A percentile compares a stretch with the other conserved stretches of the same genome.
These are phyloP conservation scores for Plasmodium sp. DNA, from an alignment of 169 alveolate species.

Conservation along the genomic window DNA sequence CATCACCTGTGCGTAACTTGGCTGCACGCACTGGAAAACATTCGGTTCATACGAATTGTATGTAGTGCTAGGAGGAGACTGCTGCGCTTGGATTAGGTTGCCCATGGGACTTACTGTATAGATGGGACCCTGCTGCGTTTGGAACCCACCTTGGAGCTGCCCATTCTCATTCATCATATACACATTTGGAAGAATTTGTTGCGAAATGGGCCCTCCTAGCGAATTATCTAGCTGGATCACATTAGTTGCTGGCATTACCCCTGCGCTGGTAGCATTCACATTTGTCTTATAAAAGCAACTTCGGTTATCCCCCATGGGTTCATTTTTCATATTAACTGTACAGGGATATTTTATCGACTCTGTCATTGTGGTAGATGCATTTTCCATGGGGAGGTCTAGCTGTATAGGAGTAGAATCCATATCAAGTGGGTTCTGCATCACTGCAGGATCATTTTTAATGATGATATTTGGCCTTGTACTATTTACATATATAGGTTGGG, in stretches of 20 bases:
- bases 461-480: slow-evolving; percentile 84
- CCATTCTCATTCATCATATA: slow-evolving; percentile 29
- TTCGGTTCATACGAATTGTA: neutral
- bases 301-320: slow-evolving; percentile 4
- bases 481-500: slow-evolving; percentile 86
- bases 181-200: slow-evolving; percentile 25
- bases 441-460: slow-evolving; percentile 79
- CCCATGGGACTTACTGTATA: slow-evolving; percentile 7
- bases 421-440: slow-evolving; percentile 61
- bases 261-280: neutral
- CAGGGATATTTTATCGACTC: slow-evolving; percentile 44
- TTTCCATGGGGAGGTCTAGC: slow-evolving; percentile 47
- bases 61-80: neutral
- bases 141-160: neutral
- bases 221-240: slow-evolving; percentile 43
- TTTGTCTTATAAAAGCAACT: neutral
- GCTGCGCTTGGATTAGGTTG: slow-evolving; percentile 1
- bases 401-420: slow-evolving; percentile 76
- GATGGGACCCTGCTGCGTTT: neutral
- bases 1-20: slow-evolving; percentile 1
- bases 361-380: slow-evolving; percentile 49
- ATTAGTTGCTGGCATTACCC: slow-evolving; percentile 6
- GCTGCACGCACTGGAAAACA: neutral
- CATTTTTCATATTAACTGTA: slow-evolving; percentile 12
- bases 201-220: neutral